phyloP scores from a whole-genome alignment of 257 asterid species.

The Solanum paucissectum region DNA sequence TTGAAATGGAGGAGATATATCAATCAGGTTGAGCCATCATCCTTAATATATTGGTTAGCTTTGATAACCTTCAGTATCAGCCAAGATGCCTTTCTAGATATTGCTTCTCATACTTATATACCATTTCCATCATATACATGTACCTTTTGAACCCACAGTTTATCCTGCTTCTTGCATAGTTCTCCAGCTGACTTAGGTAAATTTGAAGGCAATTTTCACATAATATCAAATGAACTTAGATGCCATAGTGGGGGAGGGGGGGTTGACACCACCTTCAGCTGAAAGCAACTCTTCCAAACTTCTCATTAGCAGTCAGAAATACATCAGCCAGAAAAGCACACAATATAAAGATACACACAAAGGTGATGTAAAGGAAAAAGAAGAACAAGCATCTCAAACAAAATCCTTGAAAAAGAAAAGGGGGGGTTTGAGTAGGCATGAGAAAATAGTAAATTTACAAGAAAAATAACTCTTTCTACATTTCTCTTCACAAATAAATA shows the following conservation, averaged over 20 bases:
- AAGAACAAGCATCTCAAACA: not conserved
- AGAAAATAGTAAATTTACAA: constrained; percentile 11
- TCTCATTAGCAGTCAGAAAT: not conserved
- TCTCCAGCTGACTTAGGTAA: not conserved
- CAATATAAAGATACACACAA: not conserved
- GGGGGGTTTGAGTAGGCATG: not conserved
- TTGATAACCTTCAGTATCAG: not conserved
- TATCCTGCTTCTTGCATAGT: not conserved
- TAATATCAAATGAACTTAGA: not conserved
- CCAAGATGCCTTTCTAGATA: not conserved
- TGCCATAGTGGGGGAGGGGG: not conserved
- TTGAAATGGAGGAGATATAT: not conserved
- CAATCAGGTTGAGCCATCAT: not conserved
- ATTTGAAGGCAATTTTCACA: not conserved
- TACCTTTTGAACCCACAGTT: not conserved
- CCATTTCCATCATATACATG: not conserved
- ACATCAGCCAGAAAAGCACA: not conserved
- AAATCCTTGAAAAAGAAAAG: not conserved
- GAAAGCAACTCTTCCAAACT: not conserved
- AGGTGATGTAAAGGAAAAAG: not conserved
- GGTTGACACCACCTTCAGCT: not conserved
- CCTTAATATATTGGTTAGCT: not conserved
- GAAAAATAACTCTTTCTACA: constrained; percentile 15
- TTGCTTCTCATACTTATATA: not conserved
- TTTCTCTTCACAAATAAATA: constrained; percentile 13